phyloP scores from a whole-genome alignment of 257 asterid species.

The Salvia splendens region DNA sequence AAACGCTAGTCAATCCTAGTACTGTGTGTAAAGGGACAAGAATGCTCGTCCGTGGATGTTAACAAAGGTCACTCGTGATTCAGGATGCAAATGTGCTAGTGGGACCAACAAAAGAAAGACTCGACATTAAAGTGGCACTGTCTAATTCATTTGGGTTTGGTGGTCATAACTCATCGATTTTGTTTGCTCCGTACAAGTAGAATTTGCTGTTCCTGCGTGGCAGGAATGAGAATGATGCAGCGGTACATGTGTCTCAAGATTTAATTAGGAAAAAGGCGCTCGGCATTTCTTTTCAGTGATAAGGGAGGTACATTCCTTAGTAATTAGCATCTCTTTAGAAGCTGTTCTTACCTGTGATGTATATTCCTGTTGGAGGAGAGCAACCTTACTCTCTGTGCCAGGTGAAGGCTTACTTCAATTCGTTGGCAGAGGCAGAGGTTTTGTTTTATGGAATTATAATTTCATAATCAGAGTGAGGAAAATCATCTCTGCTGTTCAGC shows the following conservation, averaged over 20 bases:
- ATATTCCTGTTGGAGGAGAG: constrained; percentile 21
- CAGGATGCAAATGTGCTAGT: constrained; percentile 63
- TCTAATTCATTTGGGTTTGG: constrained; percentile 84
- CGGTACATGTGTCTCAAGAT: constrained; percentile 30
- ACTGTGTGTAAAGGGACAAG: not conserved
- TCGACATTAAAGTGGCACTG: constrained; percentile 70
- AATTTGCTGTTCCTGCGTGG: constrained; percentile 15
- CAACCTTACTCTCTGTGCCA: constrained; percentile 23
- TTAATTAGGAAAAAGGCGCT: not conserved
- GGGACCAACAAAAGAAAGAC: constrained; percentile 63
- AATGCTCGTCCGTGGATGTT: constrained; percentile 8
- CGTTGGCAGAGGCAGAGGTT: not conserved
- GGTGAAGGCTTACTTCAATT: not conserved
- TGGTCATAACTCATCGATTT: constrained; percentile 77
- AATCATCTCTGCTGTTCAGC: not conserved
- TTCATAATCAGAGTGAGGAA: not conserved
- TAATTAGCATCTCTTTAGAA: constrained; percentile 17
- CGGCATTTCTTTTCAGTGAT: constrained; percentile 10
- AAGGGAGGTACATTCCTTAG: constrained; percentile 12
- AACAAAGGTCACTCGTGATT: constrained; percentile 21
- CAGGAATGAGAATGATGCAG: constrained; percentile 17
- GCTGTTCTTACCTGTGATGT: constrained; percentile 10
- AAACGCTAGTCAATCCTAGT: not conserved
- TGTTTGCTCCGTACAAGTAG: constrained; percentile 72
- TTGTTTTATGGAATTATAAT: constrained; percentile 13